Percentiles rank a stretch among this genome's conserved stretches.
Evolutionary conservation across 2,329 filamentous ascomycete species (phyloP).

Genomic region (Ascochyta fabae): DNA sequence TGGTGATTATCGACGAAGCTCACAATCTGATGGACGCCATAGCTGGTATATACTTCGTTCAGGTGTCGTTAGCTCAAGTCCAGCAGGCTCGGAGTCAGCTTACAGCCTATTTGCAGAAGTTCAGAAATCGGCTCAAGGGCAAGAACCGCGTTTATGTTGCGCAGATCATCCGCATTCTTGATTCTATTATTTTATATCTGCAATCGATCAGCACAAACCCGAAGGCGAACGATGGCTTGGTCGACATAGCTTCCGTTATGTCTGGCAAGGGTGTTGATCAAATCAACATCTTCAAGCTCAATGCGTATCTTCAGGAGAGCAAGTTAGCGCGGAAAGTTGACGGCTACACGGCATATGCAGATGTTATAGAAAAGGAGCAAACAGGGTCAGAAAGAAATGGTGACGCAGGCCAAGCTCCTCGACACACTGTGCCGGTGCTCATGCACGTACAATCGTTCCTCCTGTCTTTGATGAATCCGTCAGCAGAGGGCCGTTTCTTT

Average conservation of each 20-base stretch:
- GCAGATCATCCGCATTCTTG: conserved; percentile 82
- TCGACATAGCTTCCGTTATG: conserved; percentile 75
- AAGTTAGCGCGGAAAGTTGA: conserved; percentile 95
- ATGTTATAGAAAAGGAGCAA: conserved; percentile 52
- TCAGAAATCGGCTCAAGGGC: conserved; percentile 86
- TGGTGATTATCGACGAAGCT: conserved; percentile 96
- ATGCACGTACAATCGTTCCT: conserved; percentile 74
- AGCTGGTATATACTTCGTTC: conserved; percentile 81
- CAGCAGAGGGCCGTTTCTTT: conserved; percentile 68
- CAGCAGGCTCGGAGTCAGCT: conserved; percentile 76
- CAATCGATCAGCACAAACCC: conserved; percentile 54
- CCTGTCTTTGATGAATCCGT: conserved; percentile 83
- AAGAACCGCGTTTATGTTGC: conserved; percentile 91
- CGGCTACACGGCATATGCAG: conserved; percentile 74
- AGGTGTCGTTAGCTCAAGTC: conserved; percentile 76
- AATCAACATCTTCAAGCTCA: conserved; percentile 89
- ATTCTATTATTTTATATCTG: conserved; percentile 76
- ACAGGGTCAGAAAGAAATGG: conserved; percentile 15
- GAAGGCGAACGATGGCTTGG: conserved; percentile 66
- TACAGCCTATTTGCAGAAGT: conserved; percentile 81
- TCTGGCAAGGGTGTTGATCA: conserved; percentile 88
- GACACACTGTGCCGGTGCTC: conserved; percentile 59
- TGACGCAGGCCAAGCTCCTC: conserved; percentile 12
- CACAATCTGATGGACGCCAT: conserved; percentile 98
- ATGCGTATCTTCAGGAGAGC: conserved; percentile 86